Percentiles rank a stretch among this genome's conserved stretches.
Conservation (phyloP, 176 grass and related monocot species). For the Thalia dealbata region DNA sequence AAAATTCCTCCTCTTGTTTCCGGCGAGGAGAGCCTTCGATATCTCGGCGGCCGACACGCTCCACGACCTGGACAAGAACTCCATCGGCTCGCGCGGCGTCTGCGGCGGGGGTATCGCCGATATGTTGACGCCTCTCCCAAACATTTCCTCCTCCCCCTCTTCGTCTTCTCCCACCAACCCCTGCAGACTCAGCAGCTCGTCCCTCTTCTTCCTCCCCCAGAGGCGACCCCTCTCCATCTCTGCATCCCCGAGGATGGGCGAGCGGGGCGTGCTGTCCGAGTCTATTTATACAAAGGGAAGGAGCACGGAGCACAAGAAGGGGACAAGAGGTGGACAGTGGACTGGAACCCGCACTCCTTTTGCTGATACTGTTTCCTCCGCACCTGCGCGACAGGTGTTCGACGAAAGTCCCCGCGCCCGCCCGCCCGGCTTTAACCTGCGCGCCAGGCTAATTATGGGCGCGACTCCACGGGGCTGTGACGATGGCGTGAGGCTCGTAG, state of each 20-base stretch:
- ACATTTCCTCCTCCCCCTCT: slow-evolving; percentile 24
- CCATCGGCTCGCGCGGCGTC: slow-evolving; percentile 73
- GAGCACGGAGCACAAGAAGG: slow-evolving; percentile 56
- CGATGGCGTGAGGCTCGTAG: background rate
- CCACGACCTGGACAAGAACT: slow-evolving; percentile 71
- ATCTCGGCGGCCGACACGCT: slow-evolving; percentile 81
- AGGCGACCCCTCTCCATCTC: slow-evolving; percentile 28
- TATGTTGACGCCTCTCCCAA: background rate
- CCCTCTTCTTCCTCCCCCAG: slow-evolving; percentile 16
- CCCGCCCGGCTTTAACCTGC: background rate
- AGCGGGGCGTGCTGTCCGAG: background rate
- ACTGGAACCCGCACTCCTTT: slow-evolving; percentile 14
- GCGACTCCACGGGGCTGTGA: background rate
- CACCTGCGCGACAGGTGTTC: slow-evolving; percentile 17
- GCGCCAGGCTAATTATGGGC: slow-evolving; percentile 4
- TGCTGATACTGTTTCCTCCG: slow-evolving; percentile 26
- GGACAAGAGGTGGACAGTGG: slow-evolving; percentile 55
- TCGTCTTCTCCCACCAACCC: slow-evolving; percentile 12
- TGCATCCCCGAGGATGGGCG: background rate
- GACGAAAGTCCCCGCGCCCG: slow-evolving; percentile 39
- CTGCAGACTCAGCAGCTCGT: background rate
- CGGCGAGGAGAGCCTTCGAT: slow-evolving; percentile 43
- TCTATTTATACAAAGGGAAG: slow-evolving; percentile 29
- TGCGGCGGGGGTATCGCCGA: slow-evolving; percentile 51
- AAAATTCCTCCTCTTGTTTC: slow-evolving; percentile 41